Base-by-base conservation (phyloP, 495 filamentous ascomycete species). In the Pyrenula massariospora region DNA sequence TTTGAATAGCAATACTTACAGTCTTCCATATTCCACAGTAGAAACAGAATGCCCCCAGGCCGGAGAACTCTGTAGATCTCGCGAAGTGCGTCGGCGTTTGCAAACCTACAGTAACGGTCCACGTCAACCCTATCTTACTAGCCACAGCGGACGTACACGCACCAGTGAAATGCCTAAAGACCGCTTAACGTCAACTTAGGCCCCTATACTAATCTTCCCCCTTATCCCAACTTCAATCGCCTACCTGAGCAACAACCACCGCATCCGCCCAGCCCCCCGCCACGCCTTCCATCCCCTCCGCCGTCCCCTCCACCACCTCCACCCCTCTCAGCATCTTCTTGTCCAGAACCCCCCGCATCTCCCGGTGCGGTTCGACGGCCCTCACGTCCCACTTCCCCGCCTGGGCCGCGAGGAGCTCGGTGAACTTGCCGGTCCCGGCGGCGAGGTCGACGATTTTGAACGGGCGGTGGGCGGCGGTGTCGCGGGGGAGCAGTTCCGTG, bases 11-110 rank as follows among this genome's bases (percentile, higher is more conserved):
- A n/a, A 24, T 24, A 24, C 73, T 59, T 56, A 83, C 80, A 85
- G 56, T 84, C 83, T 66, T 86, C 83, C 50, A 82, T 66, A 51
- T 86, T 85, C 78, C 84, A 87, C 19, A 87, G 80, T 64, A 84
- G 70, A 2, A 77, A 83, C 12, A 87, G 66, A 1, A 64, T 62
- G 20, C 74, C 78, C 12, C 70, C 71, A 0, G 75, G 74, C 22
- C 64, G 70, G 24, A 87, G 62, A 0, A 82, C 73, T 48, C 81
- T 75, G 55, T 83, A 71, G 3, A 87, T 81, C 49, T 83, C 77
- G 36, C 70, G 68, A 23, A 87, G 66, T 2, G 83, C 65, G 19
- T 75, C 71, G 11, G 71, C 64, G 52, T 71, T 81, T 22, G 83
- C 79, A 64, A 86, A 87, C 82, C 83, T 83, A 56, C 21, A 23